Percentiles rank a stretch among this genome's conserved stretches.
Conservation (phyloP, 2,329 filamentous ascomycete genomes). For the Exophiala alcalophila region DNA sequence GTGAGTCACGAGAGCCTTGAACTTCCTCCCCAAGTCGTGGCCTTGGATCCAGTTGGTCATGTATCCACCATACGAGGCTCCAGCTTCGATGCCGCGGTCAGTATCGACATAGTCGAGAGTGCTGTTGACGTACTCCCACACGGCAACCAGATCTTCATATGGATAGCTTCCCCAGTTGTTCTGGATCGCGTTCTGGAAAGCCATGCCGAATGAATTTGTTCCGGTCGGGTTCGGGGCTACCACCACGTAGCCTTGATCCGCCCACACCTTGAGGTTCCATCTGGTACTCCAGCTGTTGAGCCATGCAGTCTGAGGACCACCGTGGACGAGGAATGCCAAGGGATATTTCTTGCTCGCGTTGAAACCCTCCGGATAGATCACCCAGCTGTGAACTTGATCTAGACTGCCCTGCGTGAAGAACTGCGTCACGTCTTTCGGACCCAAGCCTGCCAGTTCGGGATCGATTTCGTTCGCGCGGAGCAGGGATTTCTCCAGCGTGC, state of each 20-base stretch:
- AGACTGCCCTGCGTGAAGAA: conserved; percentile 40
- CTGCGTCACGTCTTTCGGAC: conserved; percentile 37
- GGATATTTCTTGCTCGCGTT: conserved; percentile 71
- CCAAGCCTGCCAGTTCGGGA: conserved; percentile 37
- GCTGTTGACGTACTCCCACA: conserved; percentile 65
- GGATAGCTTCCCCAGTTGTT: conserved; percentile 81
- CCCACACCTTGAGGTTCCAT: conserved; percentile 84
- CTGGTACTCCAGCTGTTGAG: conserved; percentile 72
- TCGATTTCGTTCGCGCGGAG: conserved; percentile 42
- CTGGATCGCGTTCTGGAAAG: conserved; percentile 71
- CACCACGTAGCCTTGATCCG: conserved; percentile 82
- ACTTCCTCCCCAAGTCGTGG: conserved; percentile 73
- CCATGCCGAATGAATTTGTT: conserved; percentile 77
- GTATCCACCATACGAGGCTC: conserved; percentile 44
- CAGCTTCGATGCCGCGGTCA: conserved; percentile 40
- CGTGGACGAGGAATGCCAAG: conserved; percentile 75
- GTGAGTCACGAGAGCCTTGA: conserved; percentile 85
- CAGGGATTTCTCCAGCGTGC: conserved; percentile 32
- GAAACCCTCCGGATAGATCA: conserved; percentile 55
- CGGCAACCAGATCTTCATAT: conserved; percentile 76
- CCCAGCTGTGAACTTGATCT: conserved; percentile 39
- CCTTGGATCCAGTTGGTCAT: conserved; percentile 82
- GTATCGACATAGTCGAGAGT: conserved; percentile 41
- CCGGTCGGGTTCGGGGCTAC: conserved; percentile 81
- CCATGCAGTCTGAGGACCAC: conserved; percentile 77